These are phyloP conservation scores for Calcarisporium arbuscula DNA, from an alignment of 2,329 filamentous ascomycete species.

Conservation along the genomic window DNA sequence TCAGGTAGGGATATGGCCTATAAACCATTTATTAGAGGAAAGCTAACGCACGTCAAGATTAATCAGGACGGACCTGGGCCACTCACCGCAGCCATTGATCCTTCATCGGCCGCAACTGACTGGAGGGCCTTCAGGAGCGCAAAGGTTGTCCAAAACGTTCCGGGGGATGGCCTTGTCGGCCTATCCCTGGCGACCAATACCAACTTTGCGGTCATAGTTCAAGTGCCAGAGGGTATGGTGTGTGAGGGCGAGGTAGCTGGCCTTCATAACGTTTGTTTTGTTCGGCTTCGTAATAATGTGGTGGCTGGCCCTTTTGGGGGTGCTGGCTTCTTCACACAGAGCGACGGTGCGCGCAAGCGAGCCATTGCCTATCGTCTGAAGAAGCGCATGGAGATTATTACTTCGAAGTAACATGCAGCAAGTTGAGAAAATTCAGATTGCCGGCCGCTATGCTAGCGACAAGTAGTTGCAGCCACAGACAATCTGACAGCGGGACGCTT, in stretches of 20 bases:
- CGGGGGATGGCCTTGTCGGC: slow-evolving; percentile 4
- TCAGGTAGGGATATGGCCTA: slow-evolving; percentile 4
- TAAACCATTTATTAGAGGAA: not conserved
- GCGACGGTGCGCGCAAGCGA: slow-evolving; percentile 3
- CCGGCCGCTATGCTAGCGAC: no score
- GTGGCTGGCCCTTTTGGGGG: slow-evolving; percentile 8
- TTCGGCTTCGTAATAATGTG: slow-evolving; percentile 6
- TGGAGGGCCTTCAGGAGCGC: slow-evolving; percentile 3
- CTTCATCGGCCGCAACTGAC: slow-evolving; percentile 4
- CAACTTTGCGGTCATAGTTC: slow-evolving; percentile 2
- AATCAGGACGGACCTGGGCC: slow-evolving; percentile 7
- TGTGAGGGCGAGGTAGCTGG: slow-evolving; percentile 8
- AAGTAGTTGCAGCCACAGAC: no score
- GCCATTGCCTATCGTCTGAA: slow-evolving; percentile 4
- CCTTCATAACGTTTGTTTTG: slow-evolving; percentile 8
- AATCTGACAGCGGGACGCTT: no score
- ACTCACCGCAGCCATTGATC: slow-evolving; percentile 3
- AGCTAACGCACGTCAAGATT: not conserved
- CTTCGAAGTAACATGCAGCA: no score
- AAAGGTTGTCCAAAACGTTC: slow-evolving; percentile 1
- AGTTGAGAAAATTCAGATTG: no score
- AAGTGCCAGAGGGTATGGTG: slow-evolving; percentile 5
- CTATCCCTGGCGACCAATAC: slow-evolving; percentile 5
- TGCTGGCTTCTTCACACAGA: slow-evolving; percentile 7
- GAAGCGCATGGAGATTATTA: no score